Conservation (phyloP, 169 alveolate species). For the Condylostoma magnum region DNA sequence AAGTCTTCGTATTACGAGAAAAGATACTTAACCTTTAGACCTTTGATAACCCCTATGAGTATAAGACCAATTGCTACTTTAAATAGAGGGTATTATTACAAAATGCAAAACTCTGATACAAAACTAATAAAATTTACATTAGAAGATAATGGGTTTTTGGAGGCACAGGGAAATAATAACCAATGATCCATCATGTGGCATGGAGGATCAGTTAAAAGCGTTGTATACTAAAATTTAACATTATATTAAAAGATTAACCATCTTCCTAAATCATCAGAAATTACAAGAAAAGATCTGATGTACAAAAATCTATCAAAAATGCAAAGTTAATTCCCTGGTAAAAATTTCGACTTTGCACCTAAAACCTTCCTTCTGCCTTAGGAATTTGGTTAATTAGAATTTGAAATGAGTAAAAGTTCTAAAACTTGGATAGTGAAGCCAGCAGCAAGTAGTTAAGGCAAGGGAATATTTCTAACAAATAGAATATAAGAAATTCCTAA, state of each 20-base stretch:
- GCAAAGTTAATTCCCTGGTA: slow-evolving; percentile 52
- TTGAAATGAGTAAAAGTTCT: slow-evolving; percentile 59
- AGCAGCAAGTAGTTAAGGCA: slow-evolving; percentile 74
- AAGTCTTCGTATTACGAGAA: not conserved
- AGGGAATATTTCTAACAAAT: slow-evolving; percentile 73
- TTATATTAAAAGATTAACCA: slow-evolving; percentile 64
- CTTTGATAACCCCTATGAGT: slow-evolving; percentile 36
- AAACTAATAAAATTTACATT: slow-evolving; percentile 54
- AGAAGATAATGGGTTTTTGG: slow-evolving; percentile 74
- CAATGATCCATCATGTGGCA: slow-evolving; percentile 66
- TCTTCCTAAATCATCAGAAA: slow-evolving; percentile 73
- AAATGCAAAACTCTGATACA: slow-evolving; percentile 39
- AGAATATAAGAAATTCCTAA: slow-evolving; percentile 59
- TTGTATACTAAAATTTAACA: slow-evolving; percentile 39
- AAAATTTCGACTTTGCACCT: slow-evolving; percentile 70
- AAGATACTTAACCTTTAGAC: slow-evolving; percentile 47
- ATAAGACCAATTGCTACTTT: slow-evolving; percentile 24
- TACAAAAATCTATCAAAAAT: slow-evolving; percentile 67
- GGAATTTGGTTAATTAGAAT: slow-evolving; percentile 58
- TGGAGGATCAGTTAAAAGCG: slow-evolving; percentile 40
- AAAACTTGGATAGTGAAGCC: slow-evolving; percentile 71
- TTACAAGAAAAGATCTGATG: slow-evolving; percentile 80
- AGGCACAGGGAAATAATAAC: slow-evolving; percentile 30
- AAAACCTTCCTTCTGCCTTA: slow-evolving; percentile 73
- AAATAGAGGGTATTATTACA: slow-evolving; percentile 60